These are phyloP conservation scores for Cladorrhinum sp. DNA, from an alignment of 2,329 filamentous ascomycete genomes.

Conservation along the genomic window DNA sequence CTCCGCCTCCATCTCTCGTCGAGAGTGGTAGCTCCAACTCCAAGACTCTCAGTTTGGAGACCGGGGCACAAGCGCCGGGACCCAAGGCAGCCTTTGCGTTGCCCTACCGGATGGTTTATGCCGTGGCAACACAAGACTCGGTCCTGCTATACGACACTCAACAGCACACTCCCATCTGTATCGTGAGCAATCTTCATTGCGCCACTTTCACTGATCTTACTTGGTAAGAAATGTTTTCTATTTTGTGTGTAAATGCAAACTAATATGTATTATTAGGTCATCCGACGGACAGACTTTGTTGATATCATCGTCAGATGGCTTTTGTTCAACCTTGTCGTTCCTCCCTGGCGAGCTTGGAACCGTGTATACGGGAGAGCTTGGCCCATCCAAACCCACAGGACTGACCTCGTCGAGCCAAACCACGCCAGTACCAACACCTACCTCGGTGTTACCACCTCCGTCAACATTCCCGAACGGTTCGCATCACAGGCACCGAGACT, in stretches of 20 bases:
- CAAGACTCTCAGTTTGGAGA: constrained; percentile 46
- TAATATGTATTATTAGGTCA: constrained; percentile 41
- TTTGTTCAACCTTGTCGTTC: constrained; percentile 91
- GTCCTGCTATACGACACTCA: constrained; percentile 96
- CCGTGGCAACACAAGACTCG: constrained; percentile 93
- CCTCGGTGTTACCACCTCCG: constrained; percentile 57
- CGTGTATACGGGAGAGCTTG: constrained; percentile 67
- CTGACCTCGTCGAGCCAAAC: constrained; percentile 56
- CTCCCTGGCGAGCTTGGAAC: constrained; percentile 79
- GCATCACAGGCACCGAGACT: constrained; percentile 56
- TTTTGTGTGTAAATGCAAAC: constrained; percentile 3
- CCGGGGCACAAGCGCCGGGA: constrained; percentile 50
- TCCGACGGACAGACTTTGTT: constrained; percentile 60
- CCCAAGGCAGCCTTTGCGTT: constrained; percentile 74
- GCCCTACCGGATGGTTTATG: constrained; percentile 92
- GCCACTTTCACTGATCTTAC: constrained; percentile 95
- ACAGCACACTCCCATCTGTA: constrained; percentile 86
- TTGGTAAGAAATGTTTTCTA: constrained; percentile 61
- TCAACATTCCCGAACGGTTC: constrained; percentile 53
- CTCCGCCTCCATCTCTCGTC: constrained; percentile 55
- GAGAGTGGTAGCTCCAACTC: constrained; percentile 47
- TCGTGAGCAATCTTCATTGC: constrained; percentile 96
- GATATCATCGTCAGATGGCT: constrained; percentile 97
- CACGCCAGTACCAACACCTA: constrained; percentile 70
- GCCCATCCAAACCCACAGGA: constrained; percentile 44